Base-by-base conservation (phyloP, 2,329 filamentous ascomycete species). In the Fusarium ambrosium region DNA sequence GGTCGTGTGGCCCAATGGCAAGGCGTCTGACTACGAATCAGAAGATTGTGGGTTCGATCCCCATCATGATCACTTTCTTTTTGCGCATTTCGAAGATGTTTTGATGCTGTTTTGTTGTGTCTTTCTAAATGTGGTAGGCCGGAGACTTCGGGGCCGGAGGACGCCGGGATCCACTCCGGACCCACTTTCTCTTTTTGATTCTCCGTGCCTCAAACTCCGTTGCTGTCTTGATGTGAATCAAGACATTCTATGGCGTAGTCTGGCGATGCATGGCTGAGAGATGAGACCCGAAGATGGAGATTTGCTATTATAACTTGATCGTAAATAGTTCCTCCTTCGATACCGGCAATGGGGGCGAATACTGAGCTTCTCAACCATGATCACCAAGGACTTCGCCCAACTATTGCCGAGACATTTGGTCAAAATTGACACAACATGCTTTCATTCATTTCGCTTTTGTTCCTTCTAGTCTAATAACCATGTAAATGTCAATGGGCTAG, bases 1-100 rank as follows among this genome's bases (percentile, higher is more conserved):
- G 48, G 48, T 53, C 48, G 48, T 53, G 72, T 74, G 72, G 72
- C 72, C 72, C 69, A 77, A 77, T 77, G 75, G 76, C 74, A 77
- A 74, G 74, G 76, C 74, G 74, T 77, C 76, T 78, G 74, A 75
- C 76, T 77, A 77, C 76, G 76, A 78, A 77, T 76, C 75, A 77
- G 75, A 70, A 77, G 75, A 77, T 77, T 70, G 68, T 72, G 70
- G 75, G 75, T 77, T 77, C 75, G 73, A 77, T 65, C 53, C 53
- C 53, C 48, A 53, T 53, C 48, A 53, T 53, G 48, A 53, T 53
- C 48, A 53, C 10, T 32, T 2, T 53, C 27, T 53, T 53, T 53
- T 53, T 53, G 48, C 24, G 3, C 1, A 6, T 53, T 32, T 20
- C 10, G 48, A 24, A 5, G 24, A 5, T 24, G 24, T 24, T 53